Conservation (phyloP, 2,329 filamentous ascomycete genomes). For the Alternaria tenuissima region DNA sequence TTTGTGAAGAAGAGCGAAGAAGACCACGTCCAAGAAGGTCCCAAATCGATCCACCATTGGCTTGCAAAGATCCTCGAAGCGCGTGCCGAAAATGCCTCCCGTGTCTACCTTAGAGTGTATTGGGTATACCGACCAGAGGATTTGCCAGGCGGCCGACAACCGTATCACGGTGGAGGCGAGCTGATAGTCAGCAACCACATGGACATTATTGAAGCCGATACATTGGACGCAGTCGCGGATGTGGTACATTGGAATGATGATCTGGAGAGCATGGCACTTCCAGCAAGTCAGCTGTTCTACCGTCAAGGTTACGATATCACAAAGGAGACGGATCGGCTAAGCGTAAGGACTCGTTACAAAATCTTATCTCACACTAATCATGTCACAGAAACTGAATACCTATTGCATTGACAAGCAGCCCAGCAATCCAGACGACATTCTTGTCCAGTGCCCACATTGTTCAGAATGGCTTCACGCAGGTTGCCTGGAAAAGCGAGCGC, state of each 20-base stretch:
- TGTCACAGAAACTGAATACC: constrained; percentile 37
- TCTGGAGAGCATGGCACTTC: constrained; percentile 59
- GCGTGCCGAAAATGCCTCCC: constrained; percentile 72
- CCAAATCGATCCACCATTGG: constrained; percentile 62
- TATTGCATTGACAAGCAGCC: constrained; percentile 54
- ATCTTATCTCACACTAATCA: background rate
- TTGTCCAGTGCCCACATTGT: constrained; percentile 54
- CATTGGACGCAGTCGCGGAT: constrained; percentile 69
- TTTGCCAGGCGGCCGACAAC: constrained; percentile 69
- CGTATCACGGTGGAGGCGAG: constrained; percentile 74
- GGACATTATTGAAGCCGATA: constrained; percentile 77
- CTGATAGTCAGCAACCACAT: constrained; percentile 78
- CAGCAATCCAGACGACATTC: constrained; percentile 53
- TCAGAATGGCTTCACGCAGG: constrained; percentile 54
- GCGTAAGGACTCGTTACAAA: constrained; percentile 38
- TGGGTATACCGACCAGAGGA: constrained; percentile 83
- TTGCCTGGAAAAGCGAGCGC: constrained; percentile 43
- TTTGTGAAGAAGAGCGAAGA: constrained; percentile 35
- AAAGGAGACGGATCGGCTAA: constrained; percentile 33
- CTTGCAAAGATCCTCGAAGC: constrained; percentile 81
- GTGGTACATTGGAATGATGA: constrained; percentile 75
- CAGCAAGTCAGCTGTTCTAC: constrained; percentile 52
- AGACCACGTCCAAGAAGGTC: constrained; percentile 29
- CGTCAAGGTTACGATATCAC: constrained; percentile 53
- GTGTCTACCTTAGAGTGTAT: constrained; percentile 79